A percentile compares a stretch with the other conserved stretches of the same genome.
phyloP scores from a whole-genome alignment of 768 basidiomycete species.

The Tephrocybe sp. region DNA sequence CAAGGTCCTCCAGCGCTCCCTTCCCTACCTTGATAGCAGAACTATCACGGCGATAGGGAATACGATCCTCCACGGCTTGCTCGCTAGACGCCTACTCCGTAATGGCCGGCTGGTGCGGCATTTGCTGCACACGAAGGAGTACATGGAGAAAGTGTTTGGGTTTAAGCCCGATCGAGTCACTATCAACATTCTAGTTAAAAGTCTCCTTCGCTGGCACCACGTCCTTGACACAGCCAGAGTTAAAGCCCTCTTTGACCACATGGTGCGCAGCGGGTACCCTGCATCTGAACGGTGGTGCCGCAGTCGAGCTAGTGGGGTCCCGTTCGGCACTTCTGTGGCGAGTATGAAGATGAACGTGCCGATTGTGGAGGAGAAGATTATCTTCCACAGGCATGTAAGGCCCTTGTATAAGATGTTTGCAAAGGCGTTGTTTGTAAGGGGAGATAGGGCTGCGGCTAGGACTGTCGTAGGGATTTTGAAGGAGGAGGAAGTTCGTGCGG shows the following conservation, averaged over 20 bases:
- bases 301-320: conserved; percentile 26
- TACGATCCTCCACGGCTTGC: conserved; percentile 46
- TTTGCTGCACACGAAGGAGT: conserved; percentile 35
- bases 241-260: conserved; percentile 60
- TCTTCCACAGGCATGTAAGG: conserved; percentile 55
- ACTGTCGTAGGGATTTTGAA: conserved; percentile 55
- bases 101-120: conserved; percentile 46
- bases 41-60: conserved; percentile 51
- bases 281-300: conserved; percentile 28
- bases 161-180: conserved; percentile 70
- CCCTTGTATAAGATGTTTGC: conserved; percentile 77
- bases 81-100: conserved; percentile 27
- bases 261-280: conserved; percentile 61
- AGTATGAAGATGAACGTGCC: conserved; percentile 28
- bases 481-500: conserved; percentile 31
- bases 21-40: conserved; percentile 24
- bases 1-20: conserved; percentile 31
- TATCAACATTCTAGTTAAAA: conserved; percentile 64
- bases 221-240: conserved; percentile 41
- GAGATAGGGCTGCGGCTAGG: conserved; percentile 52
- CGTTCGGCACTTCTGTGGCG: conserved; percentile 40
- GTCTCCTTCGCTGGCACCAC: conserved; percentile 49
- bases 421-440: conserved; percentile 54
- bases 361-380: conserved; percentile 38
- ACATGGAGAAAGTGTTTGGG: conserved; percentile 38